Conservation (phyloP, 2,329 filamentous ascomycete species). For the Fonsecaea nubica region DNA sequence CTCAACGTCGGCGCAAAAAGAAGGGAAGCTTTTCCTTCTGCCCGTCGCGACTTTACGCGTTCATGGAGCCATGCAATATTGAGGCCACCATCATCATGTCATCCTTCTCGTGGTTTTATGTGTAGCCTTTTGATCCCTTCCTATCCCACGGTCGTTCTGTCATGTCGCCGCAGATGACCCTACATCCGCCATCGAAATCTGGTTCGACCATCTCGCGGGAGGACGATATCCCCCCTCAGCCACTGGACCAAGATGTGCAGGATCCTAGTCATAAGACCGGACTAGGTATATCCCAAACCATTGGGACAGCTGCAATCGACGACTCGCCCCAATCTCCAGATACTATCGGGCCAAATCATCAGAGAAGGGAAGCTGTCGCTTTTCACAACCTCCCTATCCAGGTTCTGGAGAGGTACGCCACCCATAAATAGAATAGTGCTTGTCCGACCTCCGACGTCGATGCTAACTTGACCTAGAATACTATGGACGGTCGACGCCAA, state of each 20-base stretch:
- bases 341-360: slow-evolving; percentile 13
- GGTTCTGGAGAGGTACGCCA: slow-evolving; percentile 36
- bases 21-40: slow-evolving; percentile 22
- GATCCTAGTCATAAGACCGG: slow-evolving; percentile 21
- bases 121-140: slow-evolving; percentile 1
- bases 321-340: slow-evolving; percentile 16
- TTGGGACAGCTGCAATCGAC: slow-evolving; percentile 14
- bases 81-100: slow-evolving; percentile 27
- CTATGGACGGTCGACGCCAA: slow-evolving; percentile 55
- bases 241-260: slow-evolving; percentile 28
- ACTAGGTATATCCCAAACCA: slow-evolving; percentile 20
- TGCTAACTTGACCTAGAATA: slow-evolving; percentile 47
- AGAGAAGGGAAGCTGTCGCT: slow-evolving; percentile 19
- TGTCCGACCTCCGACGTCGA: slow-evolving; percentile 4
- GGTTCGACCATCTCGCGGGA: slow-evolving; percentile 28
- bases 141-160: slow-evolving; percentile 11
- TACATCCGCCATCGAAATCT: slow-evolving; percentile 28
- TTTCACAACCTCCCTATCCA: slow-evolving; percentile 37
- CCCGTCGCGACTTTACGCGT: slow-evolving; percentile 28
- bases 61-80: slow-evolving; percentile 26
- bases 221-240: slow-evolving; percentile 35
- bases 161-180: slow-evolving; percentile 27
- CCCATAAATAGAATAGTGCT: slow-evolving; percentile 2
- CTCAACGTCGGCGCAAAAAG: background rate
- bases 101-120: slow-evolving; percentile 12